These are phyloP conservation scores for Chimonanthus salicifolius DNA, from an alignment of 164 flowering plant species.

Conservation along the genomic window DNA sequence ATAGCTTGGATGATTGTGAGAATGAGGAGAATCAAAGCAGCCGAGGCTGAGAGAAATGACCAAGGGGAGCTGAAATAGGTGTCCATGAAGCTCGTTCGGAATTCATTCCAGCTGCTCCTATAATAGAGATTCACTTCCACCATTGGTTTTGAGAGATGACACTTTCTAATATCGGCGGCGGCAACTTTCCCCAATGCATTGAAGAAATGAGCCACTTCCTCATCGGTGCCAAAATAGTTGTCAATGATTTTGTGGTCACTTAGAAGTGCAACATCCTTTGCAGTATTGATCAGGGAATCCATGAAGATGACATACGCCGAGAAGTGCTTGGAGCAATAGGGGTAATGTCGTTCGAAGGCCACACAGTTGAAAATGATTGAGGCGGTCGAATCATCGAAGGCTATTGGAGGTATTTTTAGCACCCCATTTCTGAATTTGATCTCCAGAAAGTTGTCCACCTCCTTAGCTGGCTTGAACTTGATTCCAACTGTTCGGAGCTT, in stretches of 20 bases:
- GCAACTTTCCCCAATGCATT: neutral
- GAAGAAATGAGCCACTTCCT: constrained; percentile 7
- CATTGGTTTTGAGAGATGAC: too few relatives aligned
- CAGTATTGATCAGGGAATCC: too few relatives aligned
- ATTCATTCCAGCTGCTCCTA: too few relatives aligned
- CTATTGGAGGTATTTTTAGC: constrained; percentile 2
- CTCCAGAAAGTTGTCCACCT: neutral
- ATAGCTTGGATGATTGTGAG: too few relatives aligned
- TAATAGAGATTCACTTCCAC: too few relatives aligned
- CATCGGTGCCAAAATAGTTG: neutral
- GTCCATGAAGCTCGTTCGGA: too few relatives aligned
- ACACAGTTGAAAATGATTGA: neutral
- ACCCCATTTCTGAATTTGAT: neutral
- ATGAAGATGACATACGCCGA: neutral
- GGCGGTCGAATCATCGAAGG: neutral
- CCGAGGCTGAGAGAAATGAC: too few relatives aligned
- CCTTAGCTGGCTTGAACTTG: too few relatives aligned
- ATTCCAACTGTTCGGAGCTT: neutral
- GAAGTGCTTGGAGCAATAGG: too few relatives aligned
- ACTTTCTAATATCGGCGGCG: too few relatives aligned
- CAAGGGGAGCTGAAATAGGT: too few relatives aligned
- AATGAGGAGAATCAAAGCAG: too few relatives aligned
- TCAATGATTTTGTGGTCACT: neutral
- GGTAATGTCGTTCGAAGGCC: neutral
- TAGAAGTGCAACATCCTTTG: constrained; percentile 3